A percentile compares a stretch with the other conserved stretches of the same genome.
Conservation (phyloP, 2,329 filamentous ascomycete species). For the Colletotrichum sp. region DNA sequence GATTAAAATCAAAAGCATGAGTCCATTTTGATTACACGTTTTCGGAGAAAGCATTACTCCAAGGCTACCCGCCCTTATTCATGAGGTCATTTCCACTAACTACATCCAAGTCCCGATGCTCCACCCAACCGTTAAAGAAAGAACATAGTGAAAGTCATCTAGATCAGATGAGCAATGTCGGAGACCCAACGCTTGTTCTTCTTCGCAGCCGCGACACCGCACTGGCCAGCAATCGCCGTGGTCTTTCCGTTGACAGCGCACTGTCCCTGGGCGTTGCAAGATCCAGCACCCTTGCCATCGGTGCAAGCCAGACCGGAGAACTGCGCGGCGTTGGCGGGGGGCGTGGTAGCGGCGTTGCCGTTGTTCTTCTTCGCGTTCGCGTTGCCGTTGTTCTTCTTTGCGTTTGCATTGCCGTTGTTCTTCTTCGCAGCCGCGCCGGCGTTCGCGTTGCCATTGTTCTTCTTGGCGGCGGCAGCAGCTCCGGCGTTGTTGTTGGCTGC, state of each 20-base stretch:
- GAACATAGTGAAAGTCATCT: background rate
- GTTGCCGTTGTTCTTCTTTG: background rate
- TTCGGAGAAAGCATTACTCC: background rate
- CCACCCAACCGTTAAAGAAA: background rate
- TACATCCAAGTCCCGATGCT: background rate
- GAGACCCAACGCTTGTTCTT: background rate
- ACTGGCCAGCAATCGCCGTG: conserved; percentile 8
- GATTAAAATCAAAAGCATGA: background rate
- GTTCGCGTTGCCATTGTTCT: background rate
- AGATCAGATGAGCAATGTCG: background rate
- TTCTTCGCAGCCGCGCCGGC: background rate
- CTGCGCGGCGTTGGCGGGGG: background rate
- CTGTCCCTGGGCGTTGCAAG: conserved; percentile 4
- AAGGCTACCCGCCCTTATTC: background rate
- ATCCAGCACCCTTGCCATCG: conserved; percentile 12
- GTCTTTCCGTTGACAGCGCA: conserved; percentile 19
- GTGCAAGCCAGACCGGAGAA: conserved; percentile 14
- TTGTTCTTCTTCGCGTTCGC: background rate
- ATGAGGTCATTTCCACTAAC: background rate
- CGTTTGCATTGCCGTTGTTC: background rate
- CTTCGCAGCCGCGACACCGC: conserved; percentile 9
- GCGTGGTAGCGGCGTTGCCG: background rate
- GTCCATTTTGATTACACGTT: background rate
- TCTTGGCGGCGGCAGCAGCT: background rate
- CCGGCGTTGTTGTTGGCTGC: background rate